Base-by-base conservation (phyloP, 352 stramenopile genomes). In the Pythium dissimile region DNA sequence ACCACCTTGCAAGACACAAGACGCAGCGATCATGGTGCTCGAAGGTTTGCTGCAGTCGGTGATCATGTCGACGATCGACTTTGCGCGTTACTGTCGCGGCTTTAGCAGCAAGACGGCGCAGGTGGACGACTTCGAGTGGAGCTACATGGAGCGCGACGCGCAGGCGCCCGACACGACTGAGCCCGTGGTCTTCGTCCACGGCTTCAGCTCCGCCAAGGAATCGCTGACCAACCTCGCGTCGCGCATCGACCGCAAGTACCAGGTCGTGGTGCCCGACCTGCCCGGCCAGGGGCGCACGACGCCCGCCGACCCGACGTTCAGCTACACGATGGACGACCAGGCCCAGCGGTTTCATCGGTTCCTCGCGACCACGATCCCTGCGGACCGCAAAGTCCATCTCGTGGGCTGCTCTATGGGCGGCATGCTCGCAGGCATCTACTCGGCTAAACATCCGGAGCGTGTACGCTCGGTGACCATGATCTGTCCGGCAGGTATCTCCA, bases 381-480 rank as follows among this genome's bases (percentile, higher is more conserved):
- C 63, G 9, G 61, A 79, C 49, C 74, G 75, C 48, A 84, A 84
- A 59, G 66, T 92, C n/a, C 82, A 92, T 42, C 42, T 92, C 8
- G 62, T 89, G 16, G 82, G 82, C 8, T 88, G 78, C 61, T 88
- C 77, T 42, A 89, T 92, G 82, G 82, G 82, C 37, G 82, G 79
- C 13, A 86, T 92, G 77, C 67, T 92, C 35, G 74, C 77, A 0
- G 82, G 82, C n/a, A 69, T 84, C 18, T 92, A 86, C 57, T 69
- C 82, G 3, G 77, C 79, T 12, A 67, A 74, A 52, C 85, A 88
- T 54, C 77, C 82, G 2, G 58, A 84, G 1, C 67, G 61, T 5
- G 63, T 89, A 18, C 58, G 68, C n/a, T 84, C 79, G 12, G 39
- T 89, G 9, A 92, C 82, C 10, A 80, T 92, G 67, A 69, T 92